These are phyloP conservation scores for Cucumis variabilis DNA, from an alignment of 331 rosid genomes.

Conservation along the genomic window DNA sequence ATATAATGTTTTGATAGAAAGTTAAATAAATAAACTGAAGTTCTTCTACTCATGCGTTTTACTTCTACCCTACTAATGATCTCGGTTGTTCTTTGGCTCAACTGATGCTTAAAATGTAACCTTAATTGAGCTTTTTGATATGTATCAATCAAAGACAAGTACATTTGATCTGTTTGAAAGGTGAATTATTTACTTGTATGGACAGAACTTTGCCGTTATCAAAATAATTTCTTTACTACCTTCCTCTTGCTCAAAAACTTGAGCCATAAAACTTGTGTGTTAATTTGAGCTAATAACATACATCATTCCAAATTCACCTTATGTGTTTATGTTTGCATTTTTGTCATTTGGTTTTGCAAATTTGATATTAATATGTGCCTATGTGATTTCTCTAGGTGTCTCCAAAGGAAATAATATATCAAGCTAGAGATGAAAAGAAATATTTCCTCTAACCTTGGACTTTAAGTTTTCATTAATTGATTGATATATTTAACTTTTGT, in stretches of 20 bases:
- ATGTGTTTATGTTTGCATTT: too few relatives aligned
- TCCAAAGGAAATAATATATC: too few relatives aligned
- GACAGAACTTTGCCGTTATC: background rate
- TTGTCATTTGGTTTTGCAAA: too few relatives aligned
- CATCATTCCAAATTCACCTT: background rate
- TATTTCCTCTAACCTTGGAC: too few relatives aligned
- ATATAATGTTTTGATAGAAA: too few relatives aligned
- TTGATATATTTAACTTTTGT: too few relatives aligned
- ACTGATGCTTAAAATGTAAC: constrained; percentile 77
- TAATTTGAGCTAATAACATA: background rate
- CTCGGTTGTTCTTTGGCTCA: constrained; percentile 39
- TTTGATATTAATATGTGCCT: too few relatives aligned
- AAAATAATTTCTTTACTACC: background rate
- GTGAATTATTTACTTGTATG: constrained; percentile 39
- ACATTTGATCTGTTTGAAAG: constrained; percentile 65
- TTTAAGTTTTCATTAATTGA: too few relatives aligned
- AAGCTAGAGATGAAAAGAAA: too few relatives aligned
- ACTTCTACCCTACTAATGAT: constrained; percentile 33
- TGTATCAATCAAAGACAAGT: constrained; percentile 50
- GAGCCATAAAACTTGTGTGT: background rate
- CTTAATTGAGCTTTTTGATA: constrained; percentile 57
- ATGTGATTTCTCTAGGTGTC: too few relatives aligned
- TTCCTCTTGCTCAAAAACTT: background rate
- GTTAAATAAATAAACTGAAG: too few relatives aligned
- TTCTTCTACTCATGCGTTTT: too few relatives aligned